These are phyloP conservation scores for Malassezia equina DNA, from an alignment of 1,284 basidiomycete species.

Conservation along the genomic window DNA sequence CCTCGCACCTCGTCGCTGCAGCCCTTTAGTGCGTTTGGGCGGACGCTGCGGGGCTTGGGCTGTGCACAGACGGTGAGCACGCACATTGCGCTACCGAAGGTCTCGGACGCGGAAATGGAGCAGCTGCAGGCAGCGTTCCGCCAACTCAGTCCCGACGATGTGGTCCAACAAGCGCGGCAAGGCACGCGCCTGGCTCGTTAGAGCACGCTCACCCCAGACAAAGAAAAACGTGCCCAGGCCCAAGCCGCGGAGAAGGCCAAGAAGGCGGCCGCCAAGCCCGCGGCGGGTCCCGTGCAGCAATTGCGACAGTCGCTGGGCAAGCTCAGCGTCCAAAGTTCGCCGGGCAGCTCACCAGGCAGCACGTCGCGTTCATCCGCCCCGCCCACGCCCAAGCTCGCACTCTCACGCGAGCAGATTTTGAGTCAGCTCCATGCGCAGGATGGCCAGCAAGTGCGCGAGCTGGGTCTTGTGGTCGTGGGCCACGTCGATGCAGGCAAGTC, in stretches of 20 bases:
- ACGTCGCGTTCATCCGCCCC: slow-evolving; percentile 31
- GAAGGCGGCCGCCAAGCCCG: background rate
- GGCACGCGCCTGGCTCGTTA: slow-evolving; percentile 53
- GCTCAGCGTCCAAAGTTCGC: slow-evolving; percentile 17
- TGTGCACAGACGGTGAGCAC: background rate
- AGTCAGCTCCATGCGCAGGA: slow-evolving; percentile 64
- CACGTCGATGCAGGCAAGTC: slow-evolving; percentile 99
- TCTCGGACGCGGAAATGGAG: slow-evolving; percentile 16
- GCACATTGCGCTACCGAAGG: background rate
- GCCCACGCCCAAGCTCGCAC: slow-evolving; percentile 57
- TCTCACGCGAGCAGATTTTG: slow-evolving; percentile 72
- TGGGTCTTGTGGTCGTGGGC: slow-evolving; percentile 86
- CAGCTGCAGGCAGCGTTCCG: slow-evolving; percentile 54
- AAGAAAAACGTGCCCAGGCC: slow-evolving; percentile 16
- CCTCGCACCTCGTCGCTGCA: slow-evolving; percentile 7
- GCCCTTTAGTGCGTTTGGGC: slow-evolving; percentile 2
- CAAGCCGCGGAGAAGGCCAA: slow-evolving; percentile 1
- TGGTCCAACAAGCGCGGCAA: slow-evolving; percentile 65
- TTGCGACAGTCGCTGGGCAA: slow-evolving; percentile 32
- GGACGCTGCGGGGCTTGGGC: background rate
- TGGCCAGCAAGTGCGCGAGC: slow-evolving; percentile 58
- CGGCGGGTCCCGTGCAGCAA: slow-evolving; percentile 23
- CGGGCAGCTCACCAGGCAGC: slow-evolving; percentile 15
- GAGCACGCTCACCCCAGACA: slow-evolving; percentile 11
- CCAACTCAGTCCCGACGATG: slow-evolving; percentile 74